Percentiles rank a stretch among this genome's conserved stretches.
phyloP scores from a whole-genome alignment of 2,329 filamentous ascomycete species.

The Hypoxylon sp. region DNA sequence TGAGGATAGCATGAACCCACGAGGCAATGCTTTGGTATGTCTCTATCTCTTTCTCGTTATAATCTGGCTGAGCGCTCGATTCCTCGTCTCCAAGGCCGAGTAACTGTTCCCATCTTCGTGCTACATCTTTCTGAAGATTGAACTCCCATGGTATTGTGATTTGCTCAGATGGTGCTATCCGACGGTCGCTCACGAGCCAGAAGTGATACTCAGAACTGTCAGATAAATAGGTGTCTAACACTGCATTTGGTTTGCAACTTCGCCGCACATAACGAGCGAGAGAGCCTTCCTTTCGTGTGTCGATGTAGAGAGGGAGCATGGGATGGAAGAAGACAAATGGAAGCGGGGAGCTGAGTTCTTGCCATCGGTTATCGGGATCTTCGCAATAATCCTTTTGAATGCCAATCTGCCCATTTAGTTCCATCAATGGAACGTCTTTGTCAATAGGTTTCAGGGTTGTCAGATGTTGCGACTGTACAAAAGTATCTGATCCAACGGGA shows the following conservation, averaged over 20 bases:
- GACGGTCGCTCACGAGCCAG: conserved; percentile 87
- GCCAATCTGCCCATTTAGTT: conserved; percentile 84
- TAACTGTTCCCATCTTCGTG: conserved; percentile 69
- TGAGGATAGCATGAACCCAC: conserved; percentile 79
- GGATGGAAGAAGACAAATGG: conserved; percentile 92
- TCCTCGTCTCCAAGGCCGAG: conserved; percentile 76
- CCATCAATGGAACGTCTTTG: conserved; percentile 71
- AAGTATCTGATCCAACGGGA: conserved; percentile 62
- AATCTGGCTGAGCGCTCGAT: conserved; percentile 62
- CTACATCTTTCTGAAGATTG: conserved; percentile 70
- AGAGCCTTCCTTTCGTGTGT: conserved; percentile 86
- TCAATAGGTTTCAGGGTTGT: conserved; percentile 66
- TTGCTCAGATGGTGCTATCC: conserved; percentile 76
- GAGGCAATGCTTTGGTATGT: conserved; percentile 70
- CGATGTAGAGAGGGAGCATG: conserved; percentile 90
- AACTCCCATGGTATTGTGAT: conserved; percentile 79
- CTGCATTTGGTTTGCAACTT: conserved; percentile 92
- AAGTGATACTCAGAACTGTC: conserved; percentile 87
- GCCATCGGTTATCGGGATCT: conserved; percentile 76
- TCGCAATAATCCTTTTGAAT: conserved; percentile 81
- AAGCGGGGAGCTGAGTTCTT: conserved; percentile 73
- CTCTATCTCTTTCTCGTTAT: conserved; percentile 71
- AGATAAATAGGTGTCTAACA: conserved; percentile 87
- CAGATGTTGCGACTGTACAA: conserved; percentile 80
- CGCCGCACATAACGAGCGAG: conserved; percentile 89